A percentile compares a stretch with the other conserved stretches of the same genome.
phyloP scores from a whole-genome alignment of 306 rosid genomes.

The Cicer judaicum region DNA sequence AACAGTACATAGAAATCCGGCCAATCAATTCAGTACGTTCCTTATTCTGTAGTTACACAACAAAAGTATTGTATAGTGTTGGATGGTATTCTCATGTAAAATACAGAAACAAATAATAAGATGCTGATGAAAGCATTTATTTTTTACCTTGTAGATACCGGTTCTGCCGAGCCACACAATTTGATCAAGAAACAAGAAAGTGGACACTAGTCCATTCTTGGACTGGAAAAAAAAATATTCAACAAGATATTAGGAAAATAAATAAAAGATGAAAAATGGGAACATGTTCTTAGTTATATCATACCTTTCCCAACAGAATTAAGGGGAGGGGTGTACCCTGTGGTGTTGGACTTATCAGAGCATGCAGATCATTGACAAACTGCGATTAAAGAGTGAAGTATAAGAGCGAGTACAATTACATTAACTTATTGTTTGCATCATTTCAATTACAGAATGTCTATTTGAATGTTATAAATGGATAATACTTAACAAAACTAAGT shows the following conservation, averaged over 20 bases:
- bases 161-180: slow-evolving; percentile 92
- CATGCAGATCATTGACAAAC: slow-evolving; percentile 92
- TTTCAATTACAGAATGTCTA: not conserved
- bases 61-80: slow-evolving; percentile 32
- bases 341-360: slow-evolving; percentile 81
- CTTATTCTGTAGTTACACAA: slow-evolving; percentile 66
- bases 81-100: slow-evolving; percentile 2
- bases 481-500: slow-evolving; percentile 7
- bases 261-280: slow-evolving; percentile 10
- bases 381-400: slow-evolving; percentile 50
- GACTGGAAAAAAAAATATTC: slow-evolving; percentile 58
- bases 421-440: not conserved
- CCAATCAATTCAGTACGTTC: slow-evolving; percentile 78
- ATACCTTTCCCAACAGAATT: slow-evolving; percentile 87
- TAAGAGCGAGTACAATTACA: slow-evolving; percentile 27
- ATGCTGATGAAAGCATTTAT: slow-evolving; percentile 3
- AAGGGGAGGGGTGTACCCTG: slow-evolving; percentile 84
- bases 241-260: slow-evolving; percentile 33
- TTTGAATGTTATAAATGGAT: slow-evolving; percentile 18
- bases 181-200: slow-evolving; percentile 96
- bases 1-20: slow-evolving; percentile 88
- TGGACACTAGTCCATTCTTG: slow-evolving; percentile 85
- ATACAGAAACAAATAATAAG: slow-evolving; percentile 35
- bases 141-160: slow-evolving; percentile 72
- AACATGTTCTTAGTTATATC: slow-evolving; percentile 15